Conservation (phyloP, 352 stramenopile genomes). For the Globisporangium acanthophoron region DNA sequence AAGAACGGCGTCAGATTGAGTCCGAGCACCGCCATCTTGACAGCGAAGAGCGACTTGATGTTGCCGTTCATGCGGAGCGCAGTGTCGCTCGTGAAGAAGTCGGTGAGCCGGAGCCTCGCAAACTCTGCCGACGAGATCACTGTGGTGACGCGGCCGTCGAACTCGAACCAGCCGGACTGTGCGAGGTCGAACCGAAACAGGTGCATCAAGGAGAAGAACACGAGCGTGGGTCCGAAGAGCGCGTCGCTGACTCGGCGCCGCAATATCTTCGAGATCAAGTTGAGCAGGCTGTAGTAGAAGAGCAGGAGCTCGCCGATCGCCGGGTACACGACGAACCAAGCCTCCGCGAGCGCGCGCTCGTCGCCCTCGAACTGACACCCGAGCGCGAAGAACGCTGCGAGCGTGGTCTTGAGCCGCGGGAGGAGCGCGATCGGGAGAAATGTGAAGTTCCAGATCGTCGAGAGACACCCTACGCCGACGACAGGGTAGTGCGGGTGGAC, state of each 20-base stretch:
- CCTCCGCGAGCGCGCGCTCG: slow-evolving; percentile 11
- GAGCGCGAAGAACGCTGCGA: slow-evolving; percentile 22
- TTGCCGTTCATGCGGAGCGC: slow-evolving; percentile 17
- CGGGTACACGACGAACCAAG: slow-evolving; percentile 31
- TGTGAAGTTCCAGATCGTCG: neutral
- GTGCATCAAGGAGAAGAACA: slow-evolving; percentile 14
- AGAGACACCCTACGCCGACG: neutral
- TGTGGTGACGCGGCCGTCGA: slow-evolving; percentile 6
- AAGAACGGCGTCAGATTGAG: slow-evolving; percentile 9
- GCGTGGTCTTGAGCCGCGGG: slow-evolving; percentile 13
- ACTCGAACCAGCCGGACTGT: slow-evolving; percentile 4
- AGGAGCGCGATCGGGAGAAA: slow-evolving; percentile 18
- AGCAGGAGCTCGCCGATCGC: slow-evolving; percentile 22
- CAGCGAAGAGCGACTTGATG: slow-evolving; percentile 12
- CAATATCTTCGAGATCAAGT: slow-evolving; percentile 9
- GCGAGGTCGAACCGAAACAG: slow-evolving; percentile 2
- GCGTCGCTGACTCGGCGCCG: slow-evolving; percentile 19
- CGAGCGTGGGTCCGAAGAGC: slow-evolving; percentile 18
- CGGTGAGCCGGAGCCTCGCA: slow-evolving; percentile 1
- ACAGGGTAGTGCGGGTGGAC: neutral
- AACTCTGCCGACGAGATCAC: slow-evolving; percentile 11
- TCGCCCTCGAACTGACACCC: slow-evolving; percentile 22
- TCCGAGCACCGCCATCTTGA: slow-evolving; percentile 14
- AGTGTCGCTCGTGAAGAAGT: slow-evolving; percentile 13
- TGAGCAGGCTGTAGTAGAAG: slow-evolving; percentile 22